phyloP scores from a whole-genome alignment of 805 yeast species.

The Ogataea trehalophila region DNA sequence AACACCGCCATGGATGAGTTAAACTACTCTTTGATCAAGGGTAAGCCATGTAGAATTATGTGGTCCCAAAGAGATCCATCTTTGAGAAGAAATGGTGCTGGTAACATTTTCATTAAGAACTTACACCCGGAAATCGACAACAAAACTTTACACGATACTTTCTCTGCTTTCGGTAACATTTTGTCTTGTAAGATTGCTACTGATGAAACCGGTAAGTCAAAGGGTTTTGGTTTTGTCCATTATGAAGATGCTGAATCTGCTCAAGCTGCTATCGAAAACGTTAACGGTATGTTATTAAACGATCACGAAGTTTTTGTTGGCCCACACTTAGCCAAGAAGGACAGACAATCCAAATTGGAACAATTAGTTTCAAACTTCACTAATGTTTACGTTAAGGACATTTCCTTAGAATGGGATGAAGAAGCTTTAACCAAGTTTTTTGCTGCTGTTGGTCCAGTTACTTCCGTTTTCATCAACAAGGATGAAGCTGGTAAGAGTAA shows the following conservation, averaged over 20 bases:
- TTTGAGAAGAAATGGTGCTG: conserved; percentile 88
- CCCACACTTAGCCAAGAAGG: conserved; percentile 86
- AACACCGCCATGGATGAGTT: conserved; percentile 91
- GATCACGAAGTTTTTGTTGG: conserved; percentile 96
- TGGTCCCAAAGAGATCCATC: conserved; percentile 99
- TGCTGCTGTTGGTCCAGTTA: conserved; percentile 67
- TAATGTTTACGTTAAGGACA: conserved; percentile 92
- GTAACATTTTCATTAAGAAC: conserved; percentile 97
- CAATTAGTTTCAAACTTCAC: conserved; percentile 91
- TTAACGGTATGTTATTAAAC: conserved; percentile 96
- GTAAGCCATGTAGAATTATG: conserved; percentile 98
- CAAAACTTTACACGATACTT: conserved; percentile 97
- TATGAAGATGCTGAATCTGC: conserved; percentile 93
- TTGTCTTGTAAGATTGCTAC: conserved; percentile 96
- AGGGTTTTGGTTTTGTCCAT: conserved; percentile 97
- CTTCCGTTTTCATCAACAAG: conserved; percentile 75
- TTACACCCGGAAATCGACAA: conserved; percentile 97
- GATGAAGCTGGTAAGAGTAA: conserved; percentile 85
- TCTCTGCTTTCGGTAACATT: conserved; percentile 93
- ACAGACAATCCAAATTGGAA: conserved; percentile 90
- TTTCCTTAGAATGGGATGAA: conserved; percentile 63
- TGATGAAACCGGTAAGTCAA: conserved; percentile 85
- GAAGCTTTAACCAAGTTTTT: conserved; percentile 72
- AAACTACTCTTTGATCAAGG: conserved; percentile 91
- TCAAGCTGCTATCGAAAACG: conserved; percentile 89